Evolutionary conservation across 2,329 filamentous ascomycete species (phyloP), one percentile per base, ranked within the genome.

Genomic region (Dryadomyces quercivorus): DNA sequence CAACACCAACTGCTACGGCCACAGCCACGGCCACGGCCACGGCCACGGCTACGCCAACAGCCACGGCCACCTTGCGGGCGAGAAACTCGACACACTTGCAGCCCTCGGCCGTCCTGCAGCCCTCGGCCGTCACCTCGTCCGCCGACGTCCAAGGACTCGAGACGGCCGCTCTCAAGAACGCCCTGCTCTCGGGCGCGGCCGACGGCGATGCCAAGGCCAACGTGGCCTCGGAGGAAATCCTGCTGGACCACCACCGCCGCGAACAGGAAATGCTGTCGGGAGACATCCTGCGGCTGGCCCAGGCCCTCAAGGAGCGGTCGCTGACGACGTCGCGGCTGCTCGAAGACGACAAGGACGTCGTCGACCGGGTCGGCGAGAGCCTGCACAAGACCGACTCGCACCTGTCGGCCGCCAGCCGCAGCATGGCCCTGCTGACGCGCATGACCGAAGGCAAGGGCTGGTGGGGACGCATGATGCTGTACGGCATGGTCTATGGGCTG

Each of bases 371-470:
- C 1, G 79, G 82, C 1, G 76, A 85, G 55, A 88, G 87, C 0
- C 76, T 97, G 61, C 86, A 91, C 63, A 84, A 81, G 66, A 94
- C 85, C 62, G 82, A 85, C 56, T 71, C 76, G 48, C 84, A 84
- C 18, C 85, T 97, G 78, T 84, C 90, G 57, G 79, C 81, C 1
- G 89, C 91, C 3, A 81, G 82, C 53, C 79, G 81, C 59, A 75
- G 82, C 59, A 94, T 97, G 88, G 85, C 87, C 1, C 76, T 80
- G 63, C 68, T 97, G 65, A 75, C 81, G 61, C 77, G 77, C 52
- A 89, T 95, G 82, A 89, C 85, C 16, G 92, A 96, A 71, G 91
- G 90, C 3, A 84, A 85, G 65, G 90, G 90, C 0, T 94, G 86
- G 86, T 89, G 80, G 81, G 90, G 86, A 6, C 73, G 91, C 52